These are phyloP conservation scores for Solanum peruvianum DNA, from an alignment of 257 asterid species.

Conservation along the genomic window DNA sequence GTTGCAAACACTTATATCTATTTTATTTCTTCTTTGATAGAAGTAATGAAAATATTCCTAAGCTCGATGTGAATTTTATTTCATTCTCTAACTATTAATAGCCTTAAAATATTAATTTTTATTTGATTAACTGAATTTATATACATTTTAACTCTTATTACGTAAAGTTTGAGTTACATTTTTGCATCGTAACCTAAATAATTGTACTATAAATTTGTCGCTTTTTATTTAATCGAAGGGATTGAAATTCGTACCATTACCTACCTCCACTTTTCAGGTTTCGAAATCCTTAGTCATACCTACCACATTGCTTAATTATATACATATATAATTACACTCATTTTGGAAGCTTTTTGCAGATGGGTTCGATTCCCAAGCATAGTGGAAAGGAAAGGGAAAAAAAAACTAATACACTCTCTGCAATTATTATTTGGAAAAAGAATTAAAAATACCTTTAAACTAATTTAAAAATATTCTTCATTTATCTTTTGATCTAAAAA, in stretches of 20 bases:
- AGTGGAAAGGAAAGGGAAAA: background rate
- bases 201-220: no score
- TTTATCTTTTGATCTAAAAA: no score
- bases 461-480: no score
- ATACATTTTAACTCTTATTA: no score
- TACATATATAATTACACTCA: background rate
- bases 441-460: no score
- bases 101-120: no score
- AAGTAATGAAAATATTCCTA: background rate
- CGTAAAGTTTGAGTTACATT: background rate
- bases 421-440: background rate
- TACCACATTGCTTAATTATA: background rate
- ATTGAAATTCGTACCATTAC: background rate
- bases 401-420: background rate
- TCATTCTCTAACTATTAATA: no score
- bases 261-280: background rate
- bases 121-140: no score
- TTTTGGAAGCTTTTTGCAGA: background rate
- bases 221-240: no score
- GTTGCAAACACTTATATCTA: no score
- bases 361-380: background rate
- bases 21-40: background rate
- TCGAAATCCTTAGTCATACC: background rate
- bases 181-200: background rate
- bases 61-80: no score